A percentile compares a stretch with the other conserved stretches of the same genome.
Conservation (phyloP, 139 green algal genomes). For the Deuterostichococcus epilithicus region DNA sequence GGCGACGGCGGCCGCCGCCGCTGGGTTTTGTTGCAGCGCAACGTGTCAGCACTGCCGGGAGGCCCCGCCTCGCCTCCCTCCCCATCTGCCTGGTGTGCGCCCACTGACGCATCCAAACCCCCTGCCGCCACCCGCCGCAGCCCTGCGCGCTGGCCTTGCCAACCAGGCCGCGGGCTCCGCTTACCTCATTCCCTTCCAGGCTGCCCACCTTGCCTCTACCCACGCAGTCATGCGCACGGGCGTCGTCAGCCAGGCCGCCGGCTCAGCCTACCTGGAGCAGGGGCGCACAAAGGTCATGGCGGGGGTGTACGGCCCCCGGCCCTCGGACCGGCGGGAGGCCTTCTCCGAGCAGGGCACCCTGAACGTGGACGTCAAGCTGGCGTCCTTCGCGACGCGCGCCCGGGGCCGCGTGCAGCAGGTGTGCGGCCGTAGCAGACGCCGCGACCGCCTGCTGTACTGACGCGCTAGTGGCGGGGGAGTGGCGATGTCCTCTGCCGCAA, state of each 20-base stretch:
- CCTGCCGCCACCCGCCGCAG: background rate
- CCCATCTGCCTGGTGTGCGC: background rate
- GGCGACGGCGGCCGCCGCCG: background rate
- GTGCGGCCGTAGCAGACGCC: background rate
- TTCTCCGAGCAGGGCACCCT: conserved; percentile 61
- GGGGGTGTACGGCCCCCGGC: conserved; percentile 70
- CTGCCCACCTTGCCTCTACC: background rate
- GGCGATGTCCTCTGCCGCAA: background rate
- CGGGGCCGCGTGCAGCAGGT: conserved; percentile 26
- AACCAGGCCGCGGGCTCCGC: background rate
- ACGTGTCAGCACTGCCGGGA: background rate
- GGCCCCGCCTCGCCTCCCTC: no score
- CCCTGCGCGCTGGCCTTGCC: background rate
- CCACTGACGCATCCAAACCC: background rate
- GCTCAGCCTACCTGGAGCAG: conserved; percentile 75
- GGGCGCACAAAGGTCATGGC: conserved; percentile 73
- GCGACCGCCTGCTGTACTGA: background rate
- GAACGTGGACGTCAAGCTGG: conserved; percentile 61
- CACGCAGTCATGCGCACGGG: conserved; percentile 61
- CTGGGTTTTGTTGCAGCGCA: background rate
- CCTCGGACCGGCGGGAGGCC: conserved; percentile 45
- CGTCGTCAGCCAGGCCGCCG: conserved; percentile 61
- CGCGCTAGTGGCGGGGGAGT: background rate
- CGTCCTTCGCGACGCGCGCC: conserved; percentile 48
- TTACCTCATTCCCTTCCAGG: background rate